Conservation (phyloP, 306 rosid species). For the Corylus americana region DNA sequence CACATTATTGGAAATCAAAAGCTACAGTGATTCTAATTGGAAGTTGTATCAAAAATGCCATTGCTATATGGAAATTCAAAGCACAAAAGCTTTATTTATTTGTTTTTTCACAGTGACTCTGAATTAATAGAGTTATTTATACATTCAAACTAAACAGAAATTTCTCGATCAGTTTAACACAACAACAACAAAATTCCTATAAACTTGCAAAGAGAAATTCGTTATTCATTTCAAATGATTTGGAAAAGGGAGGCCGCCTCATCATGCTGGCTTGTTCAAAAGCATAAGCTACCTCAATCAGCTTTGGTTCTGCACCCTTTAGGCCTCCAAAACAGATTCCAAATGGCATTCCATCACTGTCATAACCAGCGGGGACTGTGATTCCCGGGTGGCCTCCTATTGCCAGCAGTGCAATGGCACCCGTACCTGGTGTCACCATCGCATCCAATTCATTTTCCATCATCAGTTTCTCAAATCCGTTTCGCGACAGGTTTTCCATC, state of each 20-base stretch:
- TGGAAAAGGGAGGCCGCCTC: conserved; percentile 25
- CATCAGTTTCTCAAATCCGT: conserved; percentile 47
- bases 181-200: too few species aligned
- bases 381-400: conserved; percentile 51
- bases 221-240: too few species aligned
- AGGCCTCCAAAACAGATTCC: conserved; percentile 46
- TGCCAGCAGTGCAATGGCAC: conserved; percentile 31
- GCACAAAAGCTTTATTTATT: too few species aligned
- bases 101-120: too few species aligned
- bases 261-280: conserved; percentile 44
- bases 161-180: too few species aligned
- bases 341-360: conserved; percentile 32
- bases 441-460: conserved; percentile 35
- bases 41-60: too few species aligned
- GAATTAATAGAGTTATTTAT: too few species aligned
- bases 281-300: conserved; percentile 44
- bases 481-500: conserved; percentile 25
- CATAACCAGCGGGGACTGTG: conserved; percentile 46
- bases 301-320: conserved; percentile 41
- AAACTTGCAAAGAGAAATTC: too few species aligned
- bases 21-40: too few species aligned
- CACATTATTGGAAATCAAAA: too few species aligned
- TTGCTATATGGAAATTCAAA: too few species aligned
- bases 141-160: too few species aligned
- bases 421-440: conserved; percentile 35